Evolutionary conservation across 345 rosid species (phyloP).

Genomic region (Eucalyptus microcorys): DNA sequence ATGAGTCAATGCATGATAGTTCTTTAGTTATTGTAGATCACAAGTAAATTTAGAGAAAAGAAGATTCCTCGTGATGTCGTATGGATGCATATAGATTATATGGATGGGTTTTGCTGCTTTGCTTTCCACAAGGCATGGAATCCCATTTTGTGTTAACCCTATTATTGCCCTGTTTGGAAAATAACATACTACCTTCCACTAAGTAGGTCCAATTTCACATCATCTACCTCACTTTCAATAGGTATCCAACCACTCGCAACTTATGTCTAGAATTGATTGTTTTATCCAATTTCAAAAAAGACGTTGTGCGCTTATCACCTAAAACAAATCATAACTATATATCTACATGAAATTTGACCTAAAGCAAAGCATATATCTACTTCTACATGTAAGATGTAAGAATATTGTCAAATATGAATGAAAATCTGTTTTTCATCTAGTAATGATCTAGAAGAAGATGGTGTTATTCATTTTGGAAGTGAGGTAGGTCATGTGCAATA

Average conservation of each 20-base stretch:
- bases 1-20: background rate
- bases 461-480: background rate
- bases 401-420: background rate
- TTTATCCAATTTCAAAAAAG: background rate
- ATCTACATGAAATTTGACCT: background rate
- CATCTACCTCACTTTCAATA: background rate
- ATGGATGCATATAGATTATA: slow-evolving; percentile 50
- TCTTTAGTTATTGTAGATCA: slow-evolving; percentile 25
- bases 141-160: background rate
- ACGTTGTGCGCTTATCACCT: background rate
- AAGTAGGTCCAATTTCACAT: background rate
- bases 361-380: too few species aligned
- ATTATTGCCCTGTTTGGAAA: background rate
- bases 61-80: slow-evolving; percentile 73
- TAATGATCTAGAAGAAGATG: background rate
- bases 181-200: background rate
- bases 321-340: background rate
- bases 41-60: slow-evolving; percentile 60
- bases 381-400: background rate
- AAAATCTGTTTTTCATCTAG: background rate
- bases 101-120: slow-evolving; percentile 94
- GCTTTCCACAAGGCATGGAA: slow-evolving; percentile 72
- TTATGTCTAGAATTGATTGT: background rate
- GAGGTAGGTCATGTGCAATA: background rate
- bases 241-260: background rate